A percentile compares a stretch with the other conserved stretches of the same genome.
phyloP scores from a whole-genome alignment of 352 stramenopile species.

The Globisporangium nagaii region DNA sequence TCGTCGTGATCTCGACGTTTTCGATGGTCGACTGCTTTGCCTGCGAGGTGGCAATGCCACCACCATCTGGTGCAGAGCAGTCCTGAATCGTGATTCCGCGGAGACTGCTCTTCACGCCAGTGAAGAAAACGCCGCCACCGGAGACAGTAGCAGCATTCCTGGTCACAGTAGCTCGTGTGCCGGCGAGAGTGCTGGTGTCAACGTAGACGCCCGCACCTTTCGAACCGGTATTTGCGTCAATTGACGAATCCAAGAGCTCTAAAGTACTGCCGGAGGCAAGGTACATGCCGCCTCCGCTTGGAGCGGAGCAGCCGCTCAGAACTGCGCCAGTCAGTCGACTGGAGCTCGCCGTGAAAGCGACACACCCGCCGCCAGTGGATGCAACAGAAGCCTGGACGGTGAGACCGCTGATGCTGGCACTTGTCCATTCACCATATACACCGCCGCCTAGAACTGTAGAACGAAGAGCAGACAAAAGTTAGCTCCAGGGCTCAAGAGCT shows the following conservation, averaged over 20 bases:
- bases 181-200: constrained; percentile 18
- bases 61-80: constrained; percentile 20
- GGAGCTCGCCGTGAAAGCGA: constrained; percentile 17
- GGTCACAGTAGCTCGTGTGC: neutral
- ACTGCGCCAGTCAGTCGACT: neutral
- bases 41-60: constrained; percentile 13
- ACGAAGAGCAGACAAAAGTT: neutral
- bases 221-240: constrained; percentile 11
- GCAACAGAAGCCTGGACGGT: constrained; percentile 11
- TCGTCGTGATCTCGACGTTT: constrained; percentile 12
- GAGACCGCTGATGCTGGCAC: constrained; percentile 14
- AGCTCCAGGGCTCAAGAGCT: neutral
- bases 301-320: constrained; percentile 13
- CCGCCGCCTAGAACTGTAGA: constrained; percentile 24
- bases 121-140: constrained; percentile 26
- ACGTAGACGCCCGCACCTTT: constrained; percentile 29
- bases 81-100: constrained; percentile 16
- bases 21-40: neutral
- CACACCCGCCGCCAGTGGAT: constrained; percentile 19
- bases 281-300: constrained; percentile 23
- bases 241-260: neutral
- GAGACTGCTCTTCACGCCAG: constrained; percentile 18
- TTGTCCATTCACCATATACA: constrained; percentile 20
- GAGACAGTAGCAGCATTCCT: constrained; percentile 9
- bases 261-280: constrained; percentile 13